Conservation (phyloP, 495 filamentous ascomycete species). For the Lepraria neglecta region DNA sequence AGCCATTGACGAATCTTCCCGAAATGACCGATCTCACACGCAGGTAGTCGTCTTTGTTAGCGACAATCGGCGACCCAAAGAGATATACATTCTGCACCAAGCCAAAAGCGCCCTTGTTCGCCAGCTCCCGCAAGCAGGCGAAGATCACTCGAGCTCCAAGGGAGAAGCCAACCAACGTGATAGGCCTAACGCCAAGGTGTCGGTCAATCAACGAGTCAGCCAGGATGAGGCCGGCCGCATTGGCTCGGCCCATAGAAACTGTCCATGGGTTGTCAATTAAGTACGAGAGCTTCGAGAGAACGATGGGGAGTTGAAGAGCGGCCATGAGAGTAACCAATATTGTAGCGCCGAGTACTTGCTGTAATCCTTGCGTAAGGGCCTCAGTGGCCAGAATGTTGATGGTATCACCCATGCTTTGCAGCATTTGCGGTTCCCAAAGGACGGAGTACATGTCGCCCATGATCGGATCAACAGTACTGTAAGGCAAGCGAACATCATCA, state of each 20-base stretch:
- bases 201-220: slow-evolving; percentile 90
- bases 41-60: slow-evolving; percentile 85
- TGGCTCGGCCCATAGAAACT: slow-evolving; percentile 85
- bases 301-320: slow-evolving; percentile 83
- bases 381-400: slow-evolving; percentile 98
- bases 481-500: slow-evolving; percentile 92
- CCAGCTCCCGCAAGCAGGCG: slow-evolving; percentile 81
- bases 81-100: slow-evolving; percentile 93
- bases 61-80: slow-evolving; percentile 87
- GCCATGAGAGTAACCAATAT: slow-evolving; percentile 86
- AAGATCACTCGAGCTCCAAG: slow-evolving; percentile 91
- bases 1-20: slow-evolving; percentile 91
- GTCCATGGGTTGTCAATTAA: slow-evolving; percentile 98
- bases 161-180: slow-evolving; percentile 96
- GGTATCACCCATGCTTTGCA: slow-evolving; percentile 92
- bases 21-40: slow-evolving; percentile 73
- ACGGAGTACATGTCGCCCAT: slow-evolving; percentile 99
- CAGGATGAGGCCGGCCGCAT: slow-evolving; percentile 82
- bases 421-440: slow-evolving; percentile 97
- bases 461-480: slow-evolving; percentile 89
- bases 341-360: slow-evolving; percentile 90
- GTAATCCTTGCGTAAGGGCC: slow-evolving; percentile 91
- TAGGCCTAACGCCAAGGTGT: slow-evolving; percentile 82
- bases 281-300: slow-evolving; percentile 91
- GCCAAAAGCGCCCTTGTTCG: slow-evolving; percentile 78